A percentile compares a stretch with the other conserved stretches of the same genome.
These are phyloP conservation scores for Papiliotrema fonsecae DNA, from an alignment of 1,284 basidiomycete species.

Conservation along the genomic window DNA sequence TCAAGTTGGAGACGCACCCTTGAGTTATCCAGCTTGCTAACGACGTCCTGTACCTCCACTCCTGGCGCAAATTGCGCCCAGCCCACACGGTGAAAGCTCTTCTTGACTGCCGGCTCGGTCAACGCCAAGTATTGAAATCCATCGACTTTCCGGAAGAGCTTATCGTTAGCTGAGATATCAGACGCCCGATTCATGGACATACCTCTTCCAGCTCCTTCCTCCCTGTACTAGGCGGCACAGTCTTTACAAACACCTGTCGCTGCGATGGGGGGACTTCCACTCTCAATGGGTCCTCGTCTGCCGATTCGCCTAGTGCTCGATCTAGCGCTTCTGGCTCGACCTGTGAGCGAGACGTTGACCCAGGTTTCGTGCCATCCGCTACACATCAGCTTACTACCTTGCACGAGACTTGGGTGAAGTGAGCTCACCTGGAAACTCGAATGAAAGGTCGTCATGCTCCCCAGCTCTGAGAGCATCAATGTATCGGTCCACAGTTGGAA, in stretches of 20 bases:
- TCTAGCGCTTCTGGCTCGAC: conserved; percentile 37
- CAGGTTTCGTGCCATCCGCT: conserved; percentile 36
- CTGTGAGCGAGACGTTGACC: conserved; percentile 45
- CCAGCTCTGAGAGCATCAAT: conserved; percentile 72
- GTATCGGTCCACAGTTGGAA: conserved; percentile 65
- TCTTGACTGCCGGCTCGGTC: conserved; percentile 81
- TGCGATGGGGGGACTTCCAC: conserved; percentile 69
- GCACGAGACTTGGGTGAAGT: background rate
- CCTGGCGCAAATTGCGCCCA: conserved; percentile 83
- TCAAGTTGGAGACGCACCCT: conserved; percentile 57
- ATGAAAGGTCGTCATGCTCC: conserved; percentile 64
- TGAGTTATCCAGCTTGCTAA: conserved; percentile 69
- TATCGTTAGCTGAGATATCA: background rate
- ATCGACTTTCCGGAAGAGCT: conserved; percentile 44
- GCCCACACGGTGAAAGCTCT: conserved; percentile 84
- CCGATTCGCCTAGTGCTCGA: conserved; percentile 47
- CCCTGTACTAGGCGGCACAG: conserved; percentile 84
- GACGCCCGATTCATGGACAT: conserved; percentile 18
- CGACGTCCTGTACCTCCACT: conserved; percentile 68
- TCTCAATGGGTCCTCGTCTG: conserved; percentile 55
- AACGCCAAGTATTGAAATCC: conserved; percentile 68
- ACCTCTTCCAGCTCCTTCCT: conserved; percentile 83
- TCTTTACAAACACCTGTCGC: conserved; percentile 88
- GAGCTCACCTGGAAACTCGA: conserved; percentile 38
- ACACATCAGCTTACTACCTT: too few relatives aligned